Percentiles rank a stretch among this genome's conserved stretches.
These are phyloP conservation scores for Salix dunnii DNA, from an alignment of 345 rosid genomes.

Conservation along the genomic window DNA sequence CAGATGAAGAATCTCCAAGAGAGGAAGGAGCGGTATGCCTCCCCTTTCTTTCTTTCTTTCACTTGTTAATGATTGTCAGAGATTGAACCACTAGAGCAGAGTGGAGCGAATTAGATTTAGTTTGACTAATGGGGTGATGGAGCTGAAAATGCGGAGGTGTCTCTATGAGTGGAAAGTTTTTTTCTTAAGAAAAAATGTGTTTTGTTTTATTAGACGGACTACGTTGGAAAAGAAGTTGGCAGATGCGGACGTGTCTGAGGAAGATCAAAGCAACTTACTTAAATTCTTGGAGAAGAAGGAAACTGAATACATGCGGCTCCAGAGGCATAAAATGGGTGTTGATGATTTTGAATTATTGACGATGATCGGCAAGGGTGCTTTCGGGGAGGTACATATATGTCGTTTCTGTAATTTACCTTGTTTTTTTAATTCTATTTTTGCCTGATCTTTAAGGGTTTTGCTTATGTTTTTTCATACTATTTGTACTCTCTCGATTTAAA, in stretches of 20 bases:
- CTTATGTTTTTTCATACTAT: neutral
- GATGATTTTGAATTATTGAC: conserved; percentile 87
- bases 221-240: conserved; percentile 82
- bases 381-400: conserved; percentile 61
- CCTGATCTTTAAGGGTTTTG: neutral
- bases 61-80: neutral
- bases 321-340: conserved; percentile 89
- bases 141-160: neutral
- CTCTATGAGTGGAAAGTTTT: neutral
- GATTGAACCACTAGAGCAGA: neutral
- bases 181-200: neutral
- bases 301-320: conserved; percentile 96
- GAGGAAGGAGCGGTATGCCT: conserved; percentile 61
- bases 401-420: neutral
- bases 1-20: conserved; percentile 83
- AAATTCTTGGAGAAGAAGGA: conserved; percentile 92
- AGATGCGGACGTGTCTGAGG: conserved; percentile 94
- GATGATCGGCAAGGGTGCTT: conserved; percentile 84
- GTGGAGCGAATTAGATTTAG: neutral
- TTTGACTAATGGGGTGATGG: neutral
- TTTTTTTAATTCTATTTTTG: neutral
- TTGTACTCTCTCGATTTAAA: neutral
- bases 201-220: conserved; percentile 43
- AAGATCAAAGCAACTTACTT: conserved; percentile 86
- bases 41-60: neutral